Conservation (phyloP, 2,329 filamentous ascomycete species). For the Verticillium nubilum region DNA sequence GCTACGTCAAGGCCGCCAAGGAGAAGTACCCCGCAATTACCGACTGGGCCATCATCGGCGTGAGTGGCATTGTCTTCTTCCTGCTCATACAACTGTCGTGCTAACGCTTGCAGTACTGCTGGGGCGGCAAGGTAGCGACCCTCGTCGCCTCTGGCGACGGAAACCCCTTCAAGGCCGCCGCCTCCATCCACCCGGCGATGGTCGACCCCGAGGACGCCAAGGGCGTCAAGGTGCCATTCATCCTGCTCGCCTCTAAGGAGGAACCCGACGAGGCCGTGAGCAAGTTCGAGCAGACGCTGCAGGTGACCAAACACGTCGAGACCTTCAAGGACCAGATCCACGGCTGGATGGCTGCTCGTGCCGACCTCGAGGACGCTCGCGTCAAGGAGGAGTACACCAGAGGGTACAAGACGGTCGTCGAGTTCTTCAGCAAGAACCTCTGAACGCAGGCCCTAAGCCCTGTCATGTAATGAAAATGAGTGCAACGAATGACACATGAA, state of each 20-base stretch:
- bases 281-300: conserved; percentile 49
- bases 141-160: conserved; percentile 41
- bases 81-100: not conserved
- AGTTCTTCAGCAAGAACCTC: conserved; percentile 51
- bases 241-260: conserved; percentile 61
- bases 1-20: conserved; percentile 48
- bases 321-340: conserved; percentile 63
- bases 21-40: conserved; percentile 48
- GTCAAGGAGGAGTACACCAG: conserved; percentile 58
- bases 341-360: conserved; percentile 68
- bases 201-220: conserved; percentile 57
- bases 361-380: conserved; percentile 49
- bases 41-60: conserved; percentile 56
- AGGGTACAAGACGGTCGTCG: conserved; percentile 53
- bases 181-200: conserved; percentile 56
- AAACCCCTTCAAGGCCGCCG: conserved; percentile 51
- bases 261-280: conserved; percentile 51
- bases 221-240: conserved; percentile 54
- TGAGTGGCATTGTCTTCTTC: conserved; percentile 27
- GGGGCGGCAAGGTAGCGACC: conserved; percentile 63
- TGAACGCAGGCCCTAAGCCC: conserved; percentile 13
- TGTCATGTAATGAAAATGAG: not conserved
- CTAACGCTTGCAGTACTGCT: conserved; percentile 49
- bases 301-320: conserved; percentile 55
- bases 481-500: not conserved